Evolutionary conservation across 202 grass and related monocot genomes (phyloP), one percentile per base, ranked within the genome.

Genomic region (Digitaria exilis): DNA sequence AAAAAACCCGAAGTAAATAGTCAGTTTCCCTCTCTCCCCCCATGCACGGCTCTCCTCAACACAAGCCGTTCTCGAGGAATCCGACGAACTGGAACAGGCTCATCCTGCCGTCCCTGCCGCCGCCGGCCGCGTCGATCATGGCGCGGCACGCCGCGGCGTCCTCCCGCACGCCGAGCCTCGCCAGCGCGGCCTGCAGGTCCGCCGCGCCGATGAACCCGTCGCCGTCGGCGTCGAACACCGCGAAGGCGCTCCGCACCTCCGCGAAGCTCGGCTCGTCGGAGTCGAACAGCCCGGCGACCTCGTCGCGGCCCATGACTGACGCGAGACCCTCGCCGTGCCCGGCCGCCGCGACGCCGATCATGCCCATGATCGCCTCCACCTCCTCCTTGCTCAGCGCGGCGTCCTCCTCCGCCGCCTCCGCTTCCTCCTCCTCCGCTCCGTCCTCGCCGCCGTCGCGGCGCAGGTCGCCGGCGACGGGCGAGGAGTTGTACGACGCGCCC

Each of bases 121-220:
- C 72, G 29, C 67, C 45, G 43, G 66, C 51, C 4, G 72, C 59
- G 2, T 59, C 50, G 51, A 97, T 90, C 94, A 94, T 97, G 3
- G 43, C 79, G 30, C 55, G 16, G 85, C 94, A 97, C 2, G 89
- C 19, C 4, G 63, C 79, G 4, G 57, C 44, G 77, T 94, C 87
- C 52, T 91, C 89, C 39, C 44, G 68, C 56, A 88, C 66, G 6
- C 91, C 94, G 0, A 97, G 91, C 62, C 24, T 61, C 0, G 81
- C 55, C 30, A 97, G 48, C 1, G 92, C 82, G 14, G 25, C 54
- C 79, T 58, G 84, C 45, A 97, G 86, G 75, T 97, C 94, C 2
- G 78, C 43, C 1, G 84, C 91, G 70, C 85, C 87, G 84, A 97
- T 91, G 84, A 91, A 82, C 50, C 89, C 94, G 65, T 97, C 94